Evolutionary conservation across 2,329 filamentous ascomycete genomes (phyloP).

Genomic region (Mariannaea sp.): DNA sequence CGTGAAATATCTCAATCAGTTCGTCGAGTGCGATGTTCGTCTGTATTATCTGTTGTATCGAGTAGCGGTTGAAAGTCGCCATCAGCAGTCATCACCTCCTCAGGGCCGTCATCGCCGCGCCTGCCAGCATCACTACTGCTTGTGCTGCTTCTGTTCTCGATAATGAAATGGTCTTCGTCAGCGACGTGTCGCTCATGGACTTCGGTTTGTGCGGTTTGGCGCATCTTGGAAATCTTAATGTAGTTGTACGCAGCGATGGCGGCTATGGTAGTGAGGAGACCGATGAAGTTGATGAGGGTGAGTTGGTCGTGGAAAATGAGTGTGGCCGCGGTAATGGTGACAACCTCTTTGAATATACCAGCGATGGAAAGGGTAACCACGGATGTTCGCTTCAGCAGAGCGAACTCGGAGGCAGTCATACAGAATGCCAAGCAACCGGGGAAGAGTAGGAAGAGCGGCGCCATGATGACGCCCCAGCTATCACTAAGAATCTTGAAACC

Average conservation of each 20-base stretch:
- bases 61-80: constrained; percentile 48
- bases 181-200: constrained; percentile 51
- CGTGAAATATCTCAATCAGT: constrained; percentile 17
- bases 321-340: constrained; percentile 89
- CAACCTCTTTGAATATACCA: constrained; percentile 98
- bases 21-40: constrained; percentile 24
- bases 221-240: constrained; percentile 91
- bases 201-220: constrained; percentile 67
- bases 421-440: constrained; percentile 90
- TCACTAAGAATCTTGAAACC: constrained; percentile 68
- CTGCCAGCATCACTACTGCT: constrained; percentile 50
- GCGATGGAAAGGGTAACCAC: constrained; percentile 96
- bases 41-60: constrained; percentile 25
- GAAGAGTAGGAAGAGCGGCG: constrained; percentile 79
- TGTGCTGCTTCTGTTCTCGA: constrained; percentile 45
- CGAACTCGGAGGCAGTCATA: constrained; percentile 97
- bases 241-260: constrained; percentile 93
- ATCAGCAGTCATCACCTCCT: constrained; percentile 51
- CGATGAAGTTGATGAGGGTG: constrained; percentile 84
- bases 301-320: constrained; percentile 87
- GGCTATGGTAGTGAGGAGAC: constrained; percentile 83
- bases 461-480: constrained; percentile 69
- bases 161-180: constrained; percentile 39
- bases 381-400: constrained; percentile 89
- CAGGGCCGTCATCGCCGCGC: constrained; percentile 47